Evolutionary conservation across 495 filamentous ascomycete species (phyloP).

Genomic region (Penicillium bialowiezense): DNA sequence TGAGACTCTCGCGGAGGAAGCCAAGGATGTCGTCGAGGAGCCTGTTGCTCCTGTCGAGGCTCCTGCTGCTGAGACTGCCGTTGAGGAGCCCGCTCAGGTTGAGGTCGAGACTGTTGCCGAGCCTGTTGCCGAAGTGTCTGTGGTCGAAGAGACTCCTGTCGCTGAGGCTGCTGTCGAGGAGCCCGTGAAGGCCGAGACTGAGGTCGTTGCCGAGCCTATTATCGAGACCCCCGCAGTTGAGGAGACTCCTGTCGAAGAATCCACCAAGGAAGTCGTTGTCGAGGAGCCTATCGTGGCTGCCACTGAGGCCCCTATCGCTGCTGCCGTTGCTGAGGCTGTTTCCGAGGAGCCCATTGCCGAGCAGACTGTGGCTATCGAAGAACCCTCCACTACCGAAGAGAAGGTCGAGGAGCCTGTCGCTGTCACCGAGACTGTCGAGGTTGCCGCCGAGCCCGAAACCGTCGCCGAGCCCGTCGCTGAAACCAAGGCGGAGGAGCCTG

Average conservation of each 20-base stretch:
- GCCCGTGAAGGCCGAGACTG: not conserved
- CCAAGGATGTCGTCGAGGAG: conserved; percentile 12
- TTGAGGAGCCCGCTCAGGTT: not conserved
- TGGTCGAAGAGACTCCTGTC: no score
- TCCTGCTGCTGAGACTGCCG: not conserved
- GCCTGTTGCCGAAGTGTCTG: not conserved
- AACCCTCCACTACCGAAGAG: not conserved
- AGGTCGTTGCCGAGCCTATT: conserved; percentile 5
- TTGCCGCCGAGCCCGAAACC: not conserved
- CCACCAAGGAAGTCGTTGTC: not conserved
- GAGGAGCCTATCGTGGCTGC: conserved; percentile 3
- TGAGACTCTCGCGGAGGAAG: conserved; percentile 6
- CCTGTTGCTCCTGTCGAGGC: not conserved
- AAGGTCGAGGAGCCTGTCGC: conserved; percentile 3
- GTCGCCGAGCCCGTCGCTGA: conserved; percentile 4
- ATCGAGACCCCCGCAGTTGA: conserved; percentile 1
- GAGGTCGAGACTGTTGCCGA: conserved; percentile 1
- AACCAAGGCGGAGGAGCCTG: no score
- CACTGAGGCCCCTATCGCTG: conserved; percentile 1
- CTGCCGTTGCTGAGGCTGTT: conserved; percentile 9
- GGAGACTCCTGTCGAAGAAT: conserved; percentile 5
- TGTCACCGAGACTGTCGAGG: conserved; percentile 5
- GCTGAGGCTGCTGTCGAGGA: conserved; percentile 5
- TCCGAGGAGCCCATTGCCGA: conserved; percentile 4
- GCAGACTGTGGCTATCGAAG: conserved; percentile 1